Base-by-base conservation (phyloP, 257 asterid species). In the Forsythia viridissima region DNA sequence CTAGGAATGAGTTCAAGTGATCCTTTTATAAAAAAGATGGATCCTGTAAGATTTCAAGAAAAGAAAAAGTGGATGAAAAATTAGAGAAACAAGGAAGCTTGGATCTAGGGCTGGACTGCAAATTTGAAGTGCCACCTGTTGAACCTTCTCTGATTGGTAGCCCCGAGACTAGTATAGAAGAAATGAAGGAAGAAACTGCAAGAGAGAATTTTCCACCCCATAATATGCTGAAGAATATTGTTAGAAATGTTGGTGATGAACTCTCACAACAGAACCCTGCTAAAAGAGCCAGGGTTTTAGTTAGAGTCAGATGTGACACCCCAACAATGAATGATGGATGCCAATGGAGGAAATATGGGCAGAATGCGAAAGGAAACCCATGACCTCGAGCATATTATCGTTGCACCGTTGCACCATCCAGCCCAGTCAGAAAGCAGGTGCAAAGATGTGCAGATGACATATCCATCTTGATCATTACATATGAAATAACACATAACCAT, bases 271-370 rank as follows among this genome's bases (percentile, higher is more conserved):
- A 86, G 81, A 95, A 88, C 80, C 97, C 98, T 55, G 75, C 89
- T 36, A 95, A 95, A 78, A 85, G 94, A 85, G 98, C 98, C 82
- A 93, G 97, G 94, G 99, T 95, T 89, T 95, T 98, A n/a, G 93
- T 95, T 30, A 88, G 97, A 78, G 94, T 90, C 13, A 83, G 98
- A 87, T 95, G 99, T 68, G 98, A 95, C 75, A 89, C 97, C 18
- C 98, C 98, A 65, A 93, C 97, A 68, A 92, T 95, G 98, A 92
- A 87, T 77, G 99, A 93, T 86, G 99, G 99, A 20, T 95, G 99
- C 63, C 99, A 95, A 87, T 95, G 99, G 99, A 90, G 99, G 69
- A 95, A 95, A 87, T 95, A 95, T 52, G 99, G 99, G 6, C 99
- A 95, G 59, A 95, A 95, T n/a, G n/a, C n/a, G n/a, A n/a, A n/a